phyloP scores from a whole-genome alignment of 1,139 yeast genomes.

The Magnusiomyces fungicola region DNA sequence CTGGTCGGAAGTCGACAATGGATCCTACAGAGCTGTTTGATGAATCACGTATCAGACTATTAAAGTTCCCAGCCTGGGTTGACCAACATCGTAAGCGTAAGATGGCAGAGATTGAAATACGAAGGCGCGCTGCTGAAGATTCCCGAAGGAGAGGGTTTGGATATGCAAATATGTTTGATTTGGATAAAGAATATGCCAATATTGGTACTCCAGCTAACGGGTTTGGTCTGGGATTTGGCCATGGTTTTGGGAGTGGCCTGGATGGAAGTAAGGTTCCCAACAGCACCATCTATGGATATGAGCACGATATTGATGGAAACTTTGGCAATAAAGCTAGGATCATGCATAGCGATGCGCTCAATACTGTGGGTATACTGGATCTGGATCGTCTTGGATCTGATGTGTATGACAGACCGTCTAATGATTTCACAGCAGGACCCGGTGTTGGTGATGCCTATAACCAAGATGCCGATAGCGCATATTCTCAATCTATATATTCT shows the following conservation, averaged over 20 bases:
- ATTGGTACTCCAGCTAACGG: neutral
- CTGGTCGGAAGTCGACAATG: neutral
- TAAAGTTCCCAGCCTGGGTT: slow-evolving; percentile 12
- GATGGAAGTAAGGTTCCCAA: neutral
- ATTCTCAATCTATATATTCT: no score
- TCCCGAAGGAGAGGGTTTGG: neutral
- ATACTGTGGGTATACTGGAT: neutral
- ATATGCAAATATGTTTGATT: neutral
- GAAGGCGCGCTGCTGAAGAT: neutral
- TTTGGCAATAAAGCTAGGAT: neutral
- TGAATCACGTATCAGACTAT: slow-evolving; percentile 6
- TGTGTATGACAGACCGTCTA: no score
- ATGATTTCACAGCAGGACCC: no score
- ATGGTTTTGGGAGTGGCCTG: neutral
- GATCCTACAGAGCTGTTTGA: slow-evolving; percentile 3
- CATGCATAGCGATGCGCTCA: neutral
- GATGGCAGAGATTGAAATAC: neutral
- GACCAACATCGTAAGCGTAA: slow-evolving; percentile 1
- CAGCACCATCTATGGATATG: neutral
- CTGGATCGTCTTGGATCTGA: neutral
- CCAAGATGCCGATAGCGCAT: no score
- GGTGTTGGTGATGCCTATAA: no score
- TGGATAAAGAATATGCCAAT: neutral
- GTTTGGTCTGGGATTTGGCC: slow-evolving; percentile 1
- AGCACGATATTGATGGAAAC: neutral